phyloP scores from a whole-genome alignment of 2,329 filamentous ascomycete genomes.

The Bipolaris oryzae region DNA sequence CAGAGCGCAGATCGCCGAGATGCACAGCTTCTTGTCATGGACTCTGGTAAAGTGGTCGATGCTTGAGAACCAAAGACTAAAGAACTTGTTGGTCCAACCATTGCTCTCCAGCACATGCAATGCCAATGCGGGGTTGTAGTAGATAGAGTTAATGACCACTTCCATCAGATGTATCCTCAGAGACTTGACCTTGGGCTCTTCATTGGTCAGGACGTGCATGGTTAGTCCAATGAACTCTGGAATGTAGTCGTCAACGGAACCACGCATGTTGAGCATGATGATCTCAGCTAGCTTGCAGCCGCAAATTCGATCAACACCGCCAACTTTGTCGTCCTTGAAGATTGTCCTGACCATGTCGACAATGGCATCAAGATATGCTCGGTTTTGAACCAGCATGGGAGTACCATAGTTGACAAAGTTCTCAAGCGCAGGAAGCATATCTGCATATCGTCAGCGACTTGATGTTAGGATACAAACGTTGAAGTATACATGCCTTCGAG shows the following conservation, averaged over 20 bases:
- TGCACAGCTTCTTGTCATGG: constrained; percentile 98
- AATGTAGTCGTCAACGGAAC: constrained; percentile 85
- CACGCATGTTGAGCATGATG: constrained; percentile 93
- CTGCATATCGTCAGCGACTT: constrained; percentile 48
- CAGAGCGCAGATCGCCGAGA: constrained; percentile 87
- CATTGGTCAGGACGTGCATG: constrained; percentile 77
- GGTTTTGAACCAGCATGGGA: constrained; percentile 78
- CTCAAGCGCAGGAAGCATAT: constrained; percentile 97
- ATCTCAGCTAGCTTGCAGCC: constrained; percentile 97
- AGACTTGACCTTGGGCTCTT: constrained; percentile 85
- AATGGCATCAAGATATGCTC: constrained; percentile 83
- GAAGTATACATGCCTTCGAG: constrained; percentile 65
- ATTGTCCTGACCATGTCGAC: constrained; percentile 95
- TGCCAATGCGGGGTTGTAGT: constrained; percentile 90
- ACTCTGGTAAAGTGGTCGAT: constrained; percentile 93
- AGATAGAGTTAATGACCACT: constrained; percentile 97
- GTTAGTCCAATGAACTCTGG: constrained; percentile 87
- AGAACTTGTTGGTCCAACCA: constrained; percentile 98
- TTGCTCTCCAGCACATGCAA: constrained; percentile 88
- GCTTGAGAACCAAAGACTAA: constrained; percentile 96
- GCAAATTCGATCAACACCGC: constrained; percentile 92
- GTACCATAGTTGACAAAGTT: constrained; percentile 97
- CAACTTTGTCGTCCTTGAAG: constrained; percentile 89
- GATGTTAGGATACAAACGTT: background rate
- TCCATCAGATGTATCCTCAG: constrained; percentile 98